Evolutionary conservation across 2,329 filamentous ascomycete species (phyloP).

Genomic region (Epichloe coenophiala): DNA sequence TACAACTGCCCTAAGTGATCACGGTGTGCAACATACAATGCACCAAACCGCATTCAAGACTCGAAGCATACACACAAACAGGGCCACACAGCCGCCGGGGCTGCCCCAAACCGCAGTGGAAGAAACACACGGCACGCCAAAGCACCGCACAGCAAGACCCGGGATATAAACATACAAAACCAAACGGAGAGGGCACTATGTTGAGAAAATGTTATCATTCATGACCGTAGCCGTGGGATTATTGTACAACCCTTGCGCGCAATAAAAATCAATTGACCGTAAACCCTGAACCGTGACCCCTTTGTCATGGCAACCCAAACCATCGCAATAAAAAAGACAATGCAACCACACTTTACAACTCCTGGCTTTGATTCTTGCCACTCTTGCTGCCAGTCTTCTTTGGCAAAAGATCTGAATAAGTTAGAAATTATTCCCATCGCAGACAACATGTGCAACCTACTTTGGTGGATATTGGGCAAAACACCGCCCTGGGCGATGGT

Average conservation of each 20-base stretch:
- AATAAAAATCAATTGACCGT: slow-evolving; percentile 38
- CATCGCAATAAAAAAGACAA: slow-evolving; percentile 38
- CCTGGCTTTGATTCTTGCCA: slow-evolving; percentile 85
- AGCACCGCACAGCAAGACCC: not conserved
- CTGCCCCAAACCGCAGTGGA: too few relatives aligned
- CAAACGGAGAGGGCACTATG: not conserved
- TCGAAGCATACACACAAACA: too few relatives aligned
- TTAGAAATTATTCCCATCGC: slow-evolving; percentile 3
- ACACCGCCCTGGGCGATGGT: slow-evolving; percentile 97
- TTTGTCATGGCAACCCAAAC: slow-evolving; percentile 67
- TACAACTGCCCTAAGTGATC: not conserved
- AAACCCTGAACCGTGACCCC: slow-evolving; percentile 68
- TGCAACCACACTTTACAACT: slow-evolving; percentile 56
- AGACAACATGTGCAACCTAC: slow-evolving; percentile 39
- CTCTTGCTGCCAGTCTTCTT: slow-evolving; percentile 92
- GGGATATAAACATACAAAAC: not conserved
- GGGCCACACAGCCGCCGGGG: too few relatives aligned
- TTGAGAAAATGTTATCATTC: slow-evolving; percentile 25
- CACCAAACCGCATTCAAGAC: too few relatives aligned
- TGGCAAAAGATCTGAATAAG: slow-evolving; percentile 74
- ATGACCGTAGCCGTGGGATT: slow-evolving; percentile 55
- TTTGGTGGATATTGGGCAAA: slow-evolving; percentile 93
- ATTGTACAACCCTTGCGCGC: slow-evolving; percentile 58
- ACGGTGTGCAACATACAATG: too few relatives aligned
- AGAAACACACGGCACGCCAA: not conserved